Evolutionary conservation across 768 basidiomycete genomes (phyloP).

Genomic region (Boletus vinaceobasis): DNA sequence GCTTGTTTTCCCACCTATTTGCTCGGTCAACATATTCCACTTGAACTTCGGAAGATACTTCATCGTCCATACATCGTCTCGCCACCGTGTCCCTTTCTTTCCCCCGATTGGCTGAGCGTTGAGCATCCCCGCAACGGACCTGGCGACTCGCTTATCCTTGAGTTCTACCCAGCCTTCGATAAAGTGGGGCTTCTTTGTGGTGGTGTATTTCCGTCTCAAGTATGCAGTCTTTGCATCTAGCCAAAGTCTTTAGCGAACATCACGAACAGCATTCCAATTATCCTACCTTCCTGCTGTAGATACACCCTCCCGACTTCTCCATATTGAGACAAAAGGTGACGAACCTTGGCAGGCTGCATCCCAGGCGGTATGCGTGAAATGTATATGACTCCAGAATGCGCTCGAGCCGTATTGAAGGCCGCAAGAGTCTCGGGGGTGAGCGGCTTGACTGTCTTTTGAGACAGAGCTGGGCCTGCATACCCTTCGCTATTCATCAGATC

Average conservation of each 20-base stretch:
- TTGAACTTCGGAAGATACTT: slow-evolving; percentile 97
- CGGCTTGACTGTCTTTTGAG: slow-evolving; percentile 60
- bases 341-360: slow-evolving; percentile 95
- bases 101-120: slow-evolving; percentile 96
- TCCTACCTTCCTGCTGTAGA: slow-evolving; percentile 85
- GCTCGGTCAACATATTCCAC: slow-evolving; percentile 98
- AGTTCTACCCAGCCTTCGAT: slow-evolving; percentile 99
- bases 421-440: slow-evolving; percentile 73
- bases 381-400: slow-evolving; percentile 83
- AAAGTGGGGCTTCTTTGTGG: slow-evolving; percentile 83
- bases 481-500: slow-evolving; percentile 52
- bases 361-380: slow-evolving; percentile 96
- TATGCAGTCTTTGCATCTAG: slow-evolving; percentile 86
- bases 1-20: slow-evolving; percentile 76
- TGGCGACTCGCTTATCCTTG: slow-evolving; percentile 87
- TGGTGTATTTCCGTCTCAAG: slow-evolving; percentile 72
- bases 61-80: slow-evolving; percentile 99
- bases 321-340: slow-evolving; percentile 86
- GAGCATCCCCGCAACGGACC: slow-evolving; percentile 89
- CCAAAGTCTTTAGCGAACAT: not conserved
- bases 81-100: slow-evolving; percentile 85
- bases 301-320: slow-evolving; percentile 93
- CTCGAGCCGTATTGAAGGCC: slow-evolving; percentile 68
- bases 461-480: slow-evolving; percentile 45
- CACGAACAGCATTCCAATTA: not conserved